Evolutionary conservation across 345 rosid genomes (phyloP).

Genomic region (Mallotus nudiflorus): DNA sequence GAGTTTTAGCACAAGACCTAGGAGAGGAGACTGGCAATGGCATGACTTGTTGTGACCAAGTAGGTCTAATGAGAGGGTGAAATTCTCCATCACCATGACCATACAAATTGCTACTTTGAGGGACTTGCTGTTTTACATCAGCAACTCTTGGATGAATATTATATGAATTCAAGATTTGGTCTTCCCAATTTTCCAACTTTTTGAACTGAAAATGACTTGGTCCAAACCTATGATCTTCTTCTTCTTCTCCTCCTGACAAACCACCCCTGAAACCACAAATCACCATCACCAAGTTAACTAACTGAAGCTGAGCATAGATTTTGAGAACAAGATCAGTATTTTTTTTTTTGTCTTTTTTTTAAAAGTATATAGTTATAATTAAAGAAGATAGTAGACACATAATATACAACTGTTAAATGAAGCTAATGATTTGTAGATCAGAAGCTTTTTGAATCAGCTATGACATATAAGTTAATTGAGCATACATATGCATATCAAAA

Average conservation of each 20-base stretch:
- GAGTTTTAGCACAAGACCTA: constrained; percentile 44
- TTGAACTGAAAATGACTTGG: constrained; percentile 29
- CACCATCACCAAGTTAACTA: background rate
- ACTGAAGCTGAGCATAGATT: no score
- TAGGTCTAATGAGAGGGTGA: constrained; percentile 9
- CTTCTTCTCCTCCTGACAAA: constrained; percentile 38
- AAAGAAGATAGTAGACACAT: no score
- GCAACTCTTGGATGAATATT: constrained; percentile 15
- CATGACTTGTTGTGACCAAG: constrained; percentile 21
- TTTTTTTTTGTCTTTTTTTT: no score
- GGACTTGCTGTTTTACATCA: constrained; percentile 45
- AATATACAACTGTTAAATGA: no score
- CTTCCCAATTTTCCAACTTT: constrained; percentile 43
- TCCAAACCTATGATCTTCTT: constrained; percentile 37
- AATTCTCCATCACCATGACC: constrained; percentile 35
- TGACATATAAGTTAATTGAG: constrained; percentile 1
- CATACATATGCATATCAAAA: background rate
- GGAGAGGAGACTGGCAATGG: constrained; percentile 45
- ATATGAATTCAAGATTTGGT: constrained; percentile 39
- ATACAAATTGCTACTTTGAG: constrained; percentile 35
- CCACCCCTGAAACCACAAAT: constrained; percentile 36
- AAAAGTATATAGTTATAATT: no score
- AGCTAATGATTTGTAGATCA: no score
- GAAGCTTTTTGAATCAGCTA: background rate
- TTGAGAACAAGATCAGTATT: no score